Base-by-base conservation (phyloP, 192 early-diverging fungal species). In the Podila epicladia region DNA sequence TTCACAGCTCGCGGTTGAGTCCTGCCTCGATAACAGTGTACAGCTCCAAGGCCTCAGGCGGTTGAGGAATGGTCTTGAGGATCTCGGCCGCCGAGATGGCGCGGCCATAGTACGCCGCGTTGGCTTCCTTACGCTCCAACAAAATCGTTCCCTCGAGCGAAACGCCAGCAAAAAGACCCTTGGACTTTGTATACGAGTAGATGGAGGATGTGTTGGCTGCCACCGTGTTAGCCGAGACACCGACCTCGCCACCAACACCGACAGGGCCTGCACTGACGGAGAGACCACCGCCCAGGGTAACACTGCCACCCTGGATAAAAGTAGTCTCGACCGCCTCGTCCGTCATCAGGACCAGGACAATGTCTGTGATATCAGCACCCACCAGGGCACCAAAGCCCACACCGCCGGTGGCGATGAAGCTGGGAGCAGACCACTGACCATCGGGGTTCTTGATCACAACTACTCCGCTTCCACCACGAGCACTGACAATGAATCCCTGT, bases 301-400 rank as follows among this genome's bases (percentile, higher is more conserved):
- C 74, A 74, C 97, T 95, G 26, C 95, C 97, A 37, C 90, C 90
- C 67, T 94, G 93, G 60, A 87, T 88, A 76, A 99, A 98, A 8
- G 97, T 92, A 33, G 89, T 89, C 75, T 94, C 93, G 58, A 99
- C 95, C 4, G 96, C 95, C 29, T 90, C 91, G 31, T 89, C 89
- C 5, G 92, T 94, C 78, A 95, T 99, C 35, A 99, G 85, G 29
- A 99, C 85, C 73, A 98, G 91, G n/a, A 99, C 91, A 83, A 95
- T 93, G 83, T 99, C 95, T 17, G 97, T 98, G 67, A 97, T 84
- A 71, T 96, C 93, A 9, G 92, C 95, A 58, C 96, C 96, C 66
- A 96, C 91, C 80, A 96, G 91, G 1, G 92, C 92, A 62, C 96
- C 96, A 48, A 94, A 91, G n/a, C 96, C 95, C 41, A 92, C 91